phyloP scores from a whole-genome alignment of 176 grass and related monocot species.

The Chrysopogon serrulatus region DNA sequence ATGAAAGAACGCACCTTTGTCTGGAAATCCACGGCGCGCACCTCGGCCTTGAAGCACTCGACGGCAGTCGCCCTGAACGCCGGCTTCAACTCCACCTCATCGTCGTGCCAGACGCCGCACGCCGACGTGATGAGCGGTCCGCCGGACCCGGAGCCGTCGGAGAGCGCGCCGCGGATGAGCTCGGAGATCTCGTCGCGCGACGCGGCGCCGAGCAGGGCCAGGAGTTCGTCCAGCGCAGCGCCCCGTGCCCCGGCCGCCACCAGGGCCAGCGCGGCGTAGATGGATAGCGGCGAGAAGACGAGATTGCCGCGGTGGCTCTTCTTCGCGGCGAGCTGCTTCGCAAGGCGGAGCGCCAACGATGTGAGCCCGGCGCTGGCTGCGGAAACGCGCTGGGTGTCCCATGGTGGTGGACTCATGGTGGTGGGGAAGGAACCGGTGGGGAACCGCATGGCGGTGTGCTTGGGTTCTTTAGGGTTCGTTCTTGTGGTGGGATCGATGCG shows the following conservation, averaged over 20 bases:
- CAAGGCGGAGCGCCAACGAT: background rate
- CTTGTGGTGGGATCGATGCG: too few species aligned
- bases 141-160: background rate
- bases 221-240: background rate
- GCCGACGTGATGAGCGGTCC: conserved; percentile 13
- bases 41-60: background rate
- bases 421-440: too few species aligned
- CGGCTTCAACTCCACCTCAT: background rate
- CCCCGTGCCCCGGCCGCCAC: background rate
- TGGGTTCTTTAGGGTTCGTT: too few species aligned
- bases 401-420: too few species aligned
- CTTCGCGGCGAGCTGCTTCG: background rate
- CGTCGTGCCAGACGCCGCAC: conserved; percentile 16
- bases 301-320: background rate
- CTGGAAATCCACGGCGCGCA: background rate
- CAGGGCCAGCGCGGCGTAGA: background rate
- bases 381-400: background rate
- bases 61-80: background rate
- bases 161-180: background rate
- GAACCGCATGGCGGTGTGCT: too few species aligned
- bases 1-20: background rate
- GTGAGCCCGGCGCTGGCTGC: background rate
- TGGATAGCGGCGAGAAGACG: conserved; percentile 16
- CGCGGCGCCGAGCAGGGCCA: conserved; percentile 8
- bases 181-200: background rate